Evolutionary conservation across 192 early-diverging fungal species (phyloP), one percentile per base, ranked within the genome.

Genomic region (Diversispora epigaea): DNA sequence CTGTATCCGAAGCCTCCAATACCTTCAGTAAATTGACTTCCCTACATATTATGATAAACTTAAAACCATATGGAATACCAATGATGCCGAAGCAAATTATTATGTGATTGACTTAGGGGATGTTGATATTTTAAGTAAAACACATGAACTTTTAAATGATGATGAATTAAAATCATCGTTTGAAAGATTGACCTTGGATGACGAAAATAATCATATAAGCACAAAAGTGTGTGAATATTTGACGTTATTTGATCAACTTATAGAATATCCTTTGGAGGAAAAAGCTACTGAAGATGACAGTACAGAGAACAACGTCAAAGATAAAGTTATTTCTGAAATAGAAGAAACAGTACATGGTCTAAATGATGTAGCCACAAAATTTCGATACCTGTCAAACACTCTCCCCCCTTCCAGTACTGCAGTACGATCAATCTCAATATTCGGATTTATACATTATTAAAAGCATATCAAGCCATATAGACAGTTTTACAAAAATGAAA

Each of bases 311-410:
- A 17, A 52, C 12, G 9, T 17, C 17, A 52, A 52, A 17, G 17
- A 17, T 17, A 52, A 17, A 21, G 57, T 58, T 21, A 58, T 58
- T 58, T 58, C 57, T 58, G 57, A 58, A 58, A 58, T 58, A 21
- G 19, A 58, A 58, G 22, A 58, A 58, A 58, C 22, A 58, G 4
- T 58, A 58, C 19, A 58, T 58, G 22, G 57, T 58, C 57, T 58
- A 21, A 58, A 58, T 58, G 57, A 58, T 21, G 22, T 58, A 58
- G 4, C 57, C 17, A 58, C 57, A 58, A 58, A 58, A 58, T 58
- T 58, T 58, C 57, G 57, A 58, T 58, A 58, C 57, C 57, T 58
- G 22, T 58, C 57, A 58, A 58, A 58, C 22, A 21, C 57, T 21
- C 57, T 58, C 22, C 57, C 50, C n/a, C 50, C 50, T 52, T 52